Evolutionary conservation across 192 early-diverging fungal genomes (phyloP).

Genomic region (Linnemannia hyalina): DNA sequence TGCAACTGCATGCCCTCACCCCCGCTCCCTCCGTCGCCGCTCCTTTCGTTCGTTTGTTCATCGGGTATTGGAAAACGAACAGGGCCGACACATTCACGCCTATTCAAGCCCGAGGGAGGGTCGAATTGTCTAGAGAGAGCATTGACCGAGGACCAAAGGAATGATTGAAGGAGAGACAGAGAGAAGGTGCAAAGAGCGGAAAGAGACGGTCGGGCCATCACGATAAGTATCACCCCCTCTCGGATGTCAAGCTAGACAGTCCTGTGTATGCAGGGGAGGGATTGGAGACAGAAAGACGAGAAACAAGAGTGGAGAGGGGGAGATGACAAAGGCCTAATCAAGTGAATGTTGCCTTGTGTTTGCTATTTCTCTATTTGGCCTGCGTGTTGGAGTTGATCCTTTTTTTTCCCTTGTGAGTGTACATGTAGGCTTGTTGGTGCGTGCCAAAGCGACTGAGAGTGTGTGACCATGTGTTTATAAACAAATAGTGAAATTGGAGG

Average conservation of each 20-base stretch:
- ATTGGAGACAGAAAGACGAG: background rate
- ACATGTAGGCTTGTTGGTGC: background rate
- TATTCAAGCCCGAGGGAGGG: background rate
- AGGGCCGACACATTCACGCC: background rate
- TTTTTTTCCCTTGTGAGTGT: no score
- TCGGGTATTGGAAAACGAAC: background rate
- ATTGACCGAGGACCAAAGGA: background rate
- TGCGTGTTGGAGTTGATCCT: background rate
- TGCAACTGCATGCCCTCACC: no score
- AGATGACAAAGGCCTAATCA: background rate
- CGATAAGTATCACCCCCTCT: background rate
- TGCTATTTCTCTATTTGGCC: background rate
- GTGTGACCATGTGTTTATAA: background rate
- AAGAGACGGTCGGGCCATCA: conserved; percentile 1
- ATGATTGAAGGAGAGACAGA: background rate
- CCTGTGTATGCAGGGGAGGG: background rate
- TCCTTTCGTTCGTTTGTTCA: background rate
- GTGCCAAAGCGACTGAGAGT: conserved; percentile 4
- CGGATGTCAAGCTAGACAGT: no score
- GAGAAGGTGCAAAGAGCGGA: background rate
- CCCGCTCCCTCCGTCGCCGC: background rate
- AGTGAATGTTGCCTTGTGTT: background rate
- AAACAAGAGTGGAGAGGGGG: background rate
- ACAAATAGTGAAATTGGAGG: background rate
- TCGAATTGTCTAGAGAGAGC: no score